Evolutionary conservation across 129 eudicot genomes (phyloP).

Genomic region (Flaveria ramosissima): DNA sequence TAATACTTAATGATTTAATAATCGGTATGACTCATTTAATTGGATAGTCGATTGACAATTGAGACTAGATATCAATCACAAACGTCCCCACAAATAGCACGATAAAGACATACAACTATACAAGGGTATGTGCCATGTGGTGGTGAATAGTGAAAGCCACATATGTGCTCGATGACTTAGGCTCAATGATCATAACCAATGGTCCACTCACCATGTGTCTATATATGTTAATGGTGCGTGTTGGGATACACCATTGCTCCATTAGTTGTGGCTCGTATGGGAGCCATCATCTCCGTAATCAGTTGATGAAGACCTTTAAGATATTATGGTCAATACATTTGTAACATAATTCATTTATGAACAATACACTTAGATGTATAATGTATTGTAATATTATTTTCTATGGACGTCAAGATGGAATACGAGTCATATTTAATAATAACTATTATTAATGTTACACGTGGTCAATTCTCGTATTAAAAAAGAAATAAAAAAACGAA

Average conservation of each 20-base stretch:
- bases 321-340: neutral
- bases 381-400: neutral
- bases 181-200: conserved; percentile 16
- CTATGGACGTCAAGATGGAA: too few species aligned
- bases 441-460: too few species aligned
- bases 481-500: too few species aligned
- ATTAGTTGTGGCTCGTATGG: conserved; percentile 6
- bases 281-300: conserved; percentile 16
- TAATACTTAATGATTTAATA: too few species aligned
- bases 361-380: neutral
- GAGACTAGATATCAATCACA: neutral
- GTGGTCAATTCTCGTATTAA: too few species aligned
- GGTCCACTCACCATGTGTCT: conserved; percentile 44
- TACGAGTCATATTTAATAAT: too few species aligned
- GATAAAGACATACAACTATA: neutral
- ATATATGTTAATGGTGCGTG: conserved; percentile 26
- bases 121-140: neutral
- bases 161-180: conserved; percentile 15
- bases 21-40: neutral
- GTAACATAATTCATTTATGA: neutral
- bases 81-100: neutral
- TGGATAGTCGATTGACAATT: neutral
- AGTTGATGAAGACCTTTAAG: conserved; percentile 17
- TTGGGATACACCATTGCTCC: conserved; percentile 18
- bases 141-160: conserved; percentile 1